A percentile compares a stretch with the other conserved stretches of the same genome.
Evolutionary conservation across 2,329 filamentous ascomycete genomes (phyloP).

Genomic region (Graphium sp.): DNA sequence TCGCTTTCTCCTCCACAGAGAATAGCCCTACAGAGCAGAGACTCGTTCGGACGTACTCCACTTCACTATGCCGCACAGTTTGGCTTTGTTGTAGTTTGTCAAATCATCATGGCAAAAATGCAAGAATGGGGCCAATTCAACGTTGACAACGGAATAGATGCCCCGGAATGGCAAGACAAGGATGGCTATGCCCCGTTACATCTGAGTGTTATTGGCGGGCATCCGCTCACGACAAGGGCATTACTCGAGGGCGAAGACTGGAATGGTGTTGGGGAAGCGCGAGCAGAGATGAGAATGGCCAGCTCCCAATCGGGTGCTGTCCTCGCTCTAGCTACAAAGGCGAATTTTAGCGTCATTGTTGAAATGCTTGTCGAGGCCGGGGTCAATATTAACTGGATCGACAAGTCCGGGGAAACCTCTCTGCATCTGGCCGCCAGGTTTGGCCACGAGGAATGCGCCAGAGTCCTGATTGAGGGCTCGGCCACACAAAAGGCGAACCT

Average conservation of each 20-base stretch:
- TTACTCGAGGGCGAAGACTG: constrained; percentile 70
- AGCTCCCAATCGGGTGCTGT: constrained; percentile 73
- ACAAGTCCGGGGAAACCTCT: constrained; percentile 78
- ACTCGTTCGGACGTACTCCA: constrained; percentile 69
- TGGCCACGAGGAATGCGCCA: constrained; percentile 67
- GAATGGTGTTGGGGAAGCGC: constrained; percentile 45
- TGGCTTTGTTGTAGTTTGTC: constrained; percentile 79
- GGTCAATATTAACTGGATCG: constrained; percentile 85
- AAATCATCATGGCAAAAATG: constrained; percentile 77
- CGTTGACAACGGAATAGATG: constrained; percentile 72
- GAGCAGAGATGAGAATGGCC: constrained; percentile 43
- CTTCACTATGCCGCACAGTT: constrained; percentile 92
- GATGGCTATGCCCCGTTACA: constrained; percentile 87
- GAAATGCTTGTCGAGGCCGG: constrained; percentile 76
- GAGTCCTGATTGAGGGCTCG: constrained; percentile 55
- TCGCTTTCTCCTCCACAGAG: constrained; percentile 52
- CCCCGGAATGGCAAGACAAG: constrained; percentile 74
- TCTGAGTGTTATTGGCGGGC: constrained; percentile 80
- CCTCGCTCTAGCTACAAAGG: constrained; percentile 72
- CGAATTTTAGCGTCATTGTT: constrained; percentile 73
- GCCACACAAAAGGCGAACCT: constrained; percentile 56
- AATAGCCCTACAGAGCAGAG: constrained; percentile 46
- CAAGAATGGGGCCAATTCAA: constrained; percentile 80
- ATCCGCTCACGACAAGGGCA: constrained; percentile 68
- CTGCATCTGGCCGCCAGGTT: constrained; percentile 84